A percentile compares a stretch with the other conserved stretches of the same genome.
Conservation (phyloP, 352 stramenopile species). For the Peronosclerospora sorghi region DNA sequence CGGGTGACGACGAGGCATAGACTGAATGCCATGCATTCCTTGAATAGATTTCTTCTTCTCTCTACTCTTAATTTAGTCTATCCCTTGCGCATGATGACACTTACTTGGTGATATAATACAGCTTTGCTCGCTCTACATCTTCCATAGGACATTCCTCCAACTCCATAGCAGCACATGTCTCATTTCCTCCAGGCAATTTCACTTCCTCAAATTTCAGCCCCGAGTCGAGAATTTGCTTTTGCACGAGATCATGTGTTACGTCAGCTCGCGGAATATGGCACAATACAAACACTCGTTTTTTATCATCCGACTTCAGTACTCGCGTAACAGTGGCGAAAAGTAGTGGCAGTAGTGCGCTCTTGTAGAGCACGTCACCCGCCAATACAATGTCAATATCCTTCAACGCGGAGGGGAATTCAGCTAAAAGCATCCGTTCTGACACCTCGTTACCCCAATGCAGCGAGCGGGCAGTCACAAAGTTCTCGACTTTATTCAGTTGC, state of each 20-base stretch:
- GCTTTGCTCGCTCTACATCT: conserved; percentile 35
- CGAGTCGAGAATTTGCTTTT: conserved; percentile 27
- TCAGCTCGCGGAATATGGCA: conserved; percentile 69
- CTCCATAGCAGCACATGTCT: conserved; percentile 9
- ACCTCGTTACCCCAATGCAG: conserved; percentile 49
- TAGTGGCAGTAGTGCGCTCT: conserved; percentile 49
- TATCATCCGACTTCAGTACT: conserved; percentile 15
- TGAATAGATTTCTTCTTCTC: conserved; percentile 9
- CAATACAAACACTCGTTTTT: conserved; percentile 29
- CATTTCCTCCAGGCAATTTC: conserved; percentile 16
- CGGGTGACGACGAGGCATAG: conserved; percentile 63
- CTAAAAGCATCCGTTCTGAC: conserved; percentile 24
- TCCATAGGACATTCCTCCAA: conserved; percentile 46
- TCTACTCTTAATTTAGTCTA: not conserved
- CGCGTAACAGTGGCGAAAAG: conserved; percentile 43
- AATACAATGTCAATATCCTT: conserved; percentile 39
- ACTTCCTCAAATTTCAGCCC: conserved; percentile 34
- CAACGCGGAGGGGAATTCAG: conserved; percentile 19
- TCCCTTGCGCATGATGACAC: conserved; percentile 9
- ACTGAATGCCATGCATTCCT: not conserved
- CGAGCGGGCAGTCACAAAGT: conserved; percentile 20
- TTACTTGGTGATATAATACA: conserved; percentile 48
- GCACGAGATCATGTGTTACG: conserved; percentile 47
- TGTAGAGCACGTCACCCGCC: conserved; percentile 73
- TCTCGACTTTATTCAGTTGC: conserved; percentile 21